Evolutionary conservation across 192 early-diverging fungal genomes (phyloP).

Genomic region (Coemansia umbellata): DNA sequence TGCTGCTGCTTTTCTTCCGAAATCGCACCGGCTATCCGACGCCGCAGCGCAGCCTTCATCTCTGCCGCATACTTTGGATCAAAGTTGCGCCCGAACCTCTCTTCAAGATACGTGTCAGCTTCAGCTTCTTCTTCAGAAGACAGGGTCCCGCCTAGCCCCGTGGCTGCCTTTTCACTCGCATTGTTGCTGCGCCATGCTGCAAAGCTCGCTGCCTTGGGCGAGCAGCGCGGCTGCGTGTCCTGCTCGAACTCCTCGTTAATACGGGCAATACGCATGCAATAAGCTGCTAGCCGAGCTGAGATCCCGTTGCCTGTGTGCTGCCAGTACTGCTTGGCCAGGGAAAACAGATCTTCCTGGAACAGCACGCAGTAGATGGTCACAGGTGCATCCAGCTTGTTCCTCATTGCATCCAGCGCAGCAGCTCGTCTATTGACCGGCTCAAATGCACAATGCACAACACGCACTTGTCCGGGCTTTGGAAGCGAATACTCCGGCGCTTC

Average conservation of each 20-base stretch:
- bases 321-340: slow-evolving; percentile 92
- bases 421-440: slow-evolving; percentile 38
- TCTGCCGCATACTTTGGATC: slow-evolving; percentile 62
- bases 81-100: slow-evolving; percentile 91
- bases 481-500: slow-evolving; percentile 1
- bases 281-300: slow-evolving; percentile 80
- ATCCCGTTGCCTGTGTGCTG: slow-evolving; percentile 92
- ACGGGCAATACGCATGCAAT: slow-evolving; percentile 69
- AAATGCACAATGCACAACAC: slow-evolving; percentile 34
- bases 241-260: slow-evolving; percentile 48
- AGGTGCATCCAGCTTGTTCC: slow-evolving; percentile 43
- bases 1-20: slow-evolving; percentile 42
- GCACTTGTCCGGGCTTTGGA: slow-evolving; percentile 33
- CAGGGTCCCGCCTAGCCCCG: neutral
- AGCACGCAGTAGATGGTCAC: slow-evolving; percentile 65
- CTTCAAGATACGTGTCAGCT: slow-evolving; percentile 70
- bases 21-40: slow-evolving; percentile 81
- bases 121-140: slow-evolving; percentile 3
- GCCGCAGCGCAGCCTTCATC: slow-evolving; percentile 68
- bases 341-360: slow-evolving; percentile 65
- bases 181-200: slow-evolving; percentile 1
- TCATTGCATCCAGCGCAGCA: slow-evolving; percentile 38
- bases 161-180: no score
- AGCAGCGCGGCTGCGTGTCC: slow-evolving; percentile 5
- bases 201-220: neutral